Percentiles rank a stretch among this genome's conserved stretches.
phyloP scores from a whole-genome alignment of 257 asterid species.

The Solanum lignicaule region DNA sequence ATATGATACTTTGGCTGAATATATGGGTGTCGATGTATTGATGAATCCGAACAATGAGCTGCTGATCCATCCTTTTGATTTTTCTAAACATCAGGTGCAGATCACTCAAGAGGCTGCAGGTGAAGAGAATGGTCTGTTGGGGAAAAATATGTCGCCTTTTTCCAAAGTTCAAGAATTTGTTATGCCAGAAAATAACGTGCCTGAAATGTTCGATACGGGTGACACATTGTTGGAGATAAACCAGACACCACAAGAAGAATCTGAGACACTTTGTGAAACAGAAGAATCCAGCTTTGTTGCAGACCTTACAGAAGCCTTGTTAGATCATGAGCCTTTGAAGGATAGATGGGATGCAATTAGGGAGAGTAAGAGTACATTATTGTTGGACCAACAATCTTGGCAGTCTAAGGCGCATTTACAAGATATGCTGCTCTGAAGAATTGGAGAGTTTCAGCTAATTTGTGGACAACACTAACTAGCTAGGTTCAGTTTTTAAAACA shows the following conservation, averaged over 20 bases:
- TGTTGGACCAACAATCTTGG: background rate
- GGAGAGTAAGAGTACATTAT: background rate
- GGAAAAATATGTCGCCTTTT: background rate
- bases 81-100: no score
- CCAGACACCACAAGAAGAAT: background rate
- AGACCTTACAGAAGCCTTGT: background rate
- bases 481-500: no score
- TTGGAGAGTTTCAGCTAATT: no score
- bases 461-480: no score
- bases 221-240: background rate
- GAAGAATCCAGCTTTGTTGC: background rate
- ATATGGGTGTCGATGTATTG: no score
- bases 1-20: no score
- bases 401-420: background rate
- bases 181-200: background rate
- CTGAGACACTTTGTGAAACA: background rate
- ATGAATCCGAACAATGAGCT: no score
- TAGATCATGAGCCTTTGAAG: background rate
- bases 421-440: background rate
- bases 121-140: background rate
- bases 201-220: background rate
- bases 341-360: background rate
- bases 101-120: background rate
- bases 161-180: background rate
- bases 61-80: no score